Evolutionary conservation across 148 eudicot genomes (phyloP), one percentile per base, ranked within the genome.

Genomic region (Pouteria glomerata): DNA sequence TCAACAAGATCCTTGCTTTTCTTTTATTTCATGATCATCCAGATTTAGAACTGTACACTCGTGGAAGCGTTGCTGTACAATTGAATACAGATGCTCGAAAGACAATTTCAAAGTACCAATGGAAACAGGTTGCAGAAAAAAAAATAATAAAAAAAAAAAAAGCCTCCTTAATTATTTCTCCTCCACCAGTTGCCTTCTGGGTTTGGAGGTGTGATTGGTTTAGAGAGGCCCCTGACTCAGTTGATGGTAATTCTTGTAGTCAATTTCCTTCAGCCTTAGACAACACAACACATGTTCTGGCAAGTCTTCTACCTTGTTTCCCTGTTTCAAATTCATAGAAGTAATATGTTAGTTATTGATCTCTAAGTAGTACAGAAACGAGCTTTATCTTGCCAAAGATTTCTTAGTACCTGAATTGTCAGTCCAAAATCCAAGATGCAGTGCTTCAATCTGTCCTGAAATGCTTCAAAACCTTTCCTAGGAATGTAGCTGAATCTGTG

Each of bases 401-500:
- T n/a, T n/a, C n/a, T n/a, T 24, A 29, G 62, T 69, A 93, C 98
- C 94, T 93, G 98, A 73, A 93, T 83, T 35, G 98, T 90, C 67
- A 90, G 87, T 24, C 98, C 98, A 30, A 90, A 87, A 83, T 93
- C 98, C 79, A 93, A 81, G 61, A 88, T 80, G 76, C 88, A 88
- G 47, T 72, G 74, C 79, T 87, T 93, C 72, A 93, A 72, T 77
- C 96, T 82, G 70, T 87, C 93, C 69, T 84, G 89, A 74, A 93
- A 79, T 35, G 98, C 81, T 76, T 93, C 96, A 34, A 93, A 85
- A 45, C 98, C 98, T 86, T 83, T 93, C 73, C 96, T 81, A 66
- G 90, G 88, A 34, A 93, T 82, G 81, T 90, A 93, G 75, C 91
- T 89, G 74, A 93, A 93, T 82, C 96, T 83, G 84, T 93, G 98